Percentiles rank a stretch among this genome's conserved stretches.
phyloP scores from a whole-genome alignment of 2,329 filamentous ascomycete species.

The Penicillium olsonii region DNA sequence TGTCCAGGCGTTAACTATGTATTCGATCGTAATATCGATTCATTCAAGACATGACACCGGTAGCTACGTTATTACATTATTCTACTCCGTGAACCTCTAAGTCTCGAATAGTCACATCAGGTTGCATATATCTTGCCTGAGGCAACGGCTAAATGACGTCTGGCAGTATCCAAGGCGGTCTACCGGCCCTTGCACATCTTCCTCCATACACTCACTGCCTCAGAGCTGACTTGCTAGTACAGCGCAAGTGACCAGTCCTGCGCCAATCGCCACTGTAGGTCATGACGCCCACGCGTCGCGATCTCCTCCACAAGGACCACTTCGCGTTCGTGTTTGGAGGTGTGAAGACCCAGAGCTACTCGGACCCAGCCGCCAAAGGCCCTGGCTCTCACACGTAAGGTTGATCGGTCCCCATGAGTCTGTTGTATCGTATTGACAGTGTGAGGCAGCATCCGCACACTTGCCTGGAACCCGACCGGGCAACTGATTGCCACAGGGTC shows the following conservation, averaged over 20 bases:
- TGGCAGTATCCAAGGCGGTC: conserved; percentile 12
- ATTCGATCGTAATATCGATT: too few species aligned
- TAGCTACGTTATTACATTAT: too few species aligned
- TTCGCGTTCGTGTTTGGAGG: conserved; percentile 68
- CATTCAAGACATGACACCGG: too few species aligned
- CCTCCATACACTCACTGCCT: too few species aligned
- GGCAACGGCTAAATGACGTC: conserved; percentile 2
- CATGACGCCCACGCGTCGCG: conserved; percentile 44
- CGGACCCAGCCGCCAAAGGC: conserved; percentile 60
- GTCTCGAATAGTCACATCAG: too few species aligned
- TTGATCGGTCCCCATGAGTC: conserved; percentile 27
- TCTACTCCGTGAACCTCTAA: too few species aligned
- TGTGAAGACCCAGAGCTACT: conserved; percentile 71
- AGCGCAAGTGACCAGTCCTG: conserved; percentile 15
- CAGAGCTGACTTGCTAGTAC: too few species aligned
- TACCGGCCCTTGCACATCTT: background rate
- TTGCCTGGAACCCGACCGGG: conserved; percentile 88
- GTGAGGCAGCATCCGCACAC: conserved; percentile 67
- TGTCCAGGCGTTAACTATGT: too few species aligned
- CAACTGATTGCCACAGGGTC: conserved; percentile 83
- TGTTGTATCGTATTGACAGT: background rate
- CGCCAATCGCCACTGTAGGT: conserved; percentile 11
- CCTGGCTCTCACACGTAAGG: conserved; percentile 60
- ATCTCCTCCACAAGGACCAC: conserved; percentile 61
- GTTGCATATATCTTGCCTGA: too few species aligned